Conservation (phyloP, 768 basidiomycete genomes). For the Termitomyces sp. region DNA sequence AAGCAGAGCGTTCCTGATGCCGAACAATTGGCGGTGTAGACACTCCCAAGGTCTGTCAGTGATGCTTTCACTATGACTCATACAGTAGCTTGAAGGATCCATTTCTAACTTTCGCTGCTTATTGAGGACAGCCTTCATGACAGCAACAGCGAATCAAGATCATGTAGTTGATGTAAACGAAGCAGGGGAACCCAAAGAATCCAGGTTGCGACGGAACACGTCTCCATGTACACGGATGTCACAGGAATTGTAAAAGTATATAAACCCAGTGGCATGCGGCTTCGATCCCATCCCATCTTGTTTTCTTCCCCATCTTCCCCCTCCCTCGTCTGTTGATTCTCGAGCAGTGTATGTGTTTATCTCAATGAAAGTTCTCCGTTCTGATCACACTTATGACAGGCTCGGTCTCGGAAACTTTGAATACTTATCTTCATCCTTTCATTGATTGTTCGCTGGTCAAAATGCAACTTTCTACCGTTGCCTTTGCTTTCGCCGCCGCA, state of each 20-base stretch:
- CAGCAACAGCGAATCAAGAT: neutral
- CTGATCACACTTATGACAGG: slow-evolving; percentile 17
- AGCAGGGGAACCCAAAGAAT: neutral
- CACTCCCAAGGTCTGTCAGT: neutral
- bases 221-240: slow-evolving; percentile 9
- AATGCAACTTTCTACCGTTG: slow-evolving; percentile 48
- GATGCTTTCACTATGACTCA: neutral
- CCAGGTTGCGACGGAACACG: neutral
- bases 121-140: neutral
- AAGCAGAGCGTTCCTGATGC: too few species aligned
- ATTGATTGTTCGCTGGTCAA: slow-evolving; percentile 18
- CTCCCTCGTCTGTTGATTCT: slow-evolving; percentile 27
- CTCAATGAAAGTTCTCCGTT: neutral
- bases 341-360: slow-evolving; percentile 39
- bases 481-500: slow-evolving; percentile 36
- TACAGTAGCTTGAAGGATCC: neutral
- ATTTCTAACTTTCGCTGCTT: neutral
- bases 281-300: neutral
- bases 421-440: neutral
- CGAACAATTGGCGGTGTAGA: neutral
- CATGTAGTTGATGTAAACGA: neutral
- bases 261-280: neutral
- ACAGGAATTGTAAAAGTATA: neutral
- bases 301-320: slow-evolving; percentile 6
- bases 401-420: slow-evolving; percentile 21